Percentiles rank a stretch among this genome's conserved stretches.
These are phyloP conservation scores for Lablab purpureus DNA, from an alignment of 306 rosid genomes.

Conservation along the genomic window DNA sequence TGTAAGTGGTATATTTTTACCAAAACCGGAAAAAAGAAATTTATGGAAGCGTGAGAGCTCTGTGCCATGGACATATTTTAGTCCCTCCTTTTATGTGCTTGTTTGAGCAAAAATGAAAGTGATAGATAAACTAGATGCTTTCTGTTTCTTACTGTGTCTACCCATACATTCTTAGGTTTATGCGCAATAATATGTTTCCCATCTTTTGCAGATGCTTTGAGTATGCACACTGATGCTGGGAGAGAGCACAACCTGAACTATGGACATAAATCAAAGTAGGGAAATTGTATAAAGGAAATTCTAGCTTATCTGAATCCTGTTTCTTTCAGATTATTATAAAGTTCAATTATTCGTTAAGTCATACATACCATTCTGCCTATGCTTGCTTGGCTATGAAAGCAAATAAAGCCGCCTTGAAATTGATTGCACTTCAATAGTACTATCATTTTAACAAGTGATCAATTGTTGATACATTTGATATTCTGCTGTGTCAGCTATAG, in stretches of 20 bases:
- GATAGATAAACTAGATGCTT: conserved; percentile 44
- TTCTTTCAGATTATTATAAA: neutral
- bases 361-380: neutral
- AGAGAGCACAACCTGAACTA: neutral
- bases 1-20: neutral
- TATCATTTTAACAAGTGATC: neutral
- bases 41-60: conserved; percentile 1
- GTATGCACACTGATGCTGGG: neutral
- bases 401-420: neutral
- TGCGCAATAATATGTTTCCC: neutral
- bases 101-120: neutral
- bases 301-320: neutral
- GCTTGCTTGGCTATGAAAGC: neutral
- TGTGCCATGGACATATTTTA: neutral
- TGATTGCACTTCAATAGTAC: neutral
- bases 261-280: neutral
- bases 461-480: neutral
- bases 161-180: neutral
- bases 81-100: conserved; percentile 17
- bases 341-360: neutral
- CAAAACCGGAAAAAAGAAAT: neutral
- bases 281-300: neutral
- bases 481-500: neutral
- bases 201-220: neutral
- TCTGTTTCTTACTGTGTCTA: conserved; percentile 43